Evolutionary conservation across 1,284 basidiomycete species (phyloP), one percentile per base, ranked within the genome.

Genomic region (Earliella scabrosa): DNA sequence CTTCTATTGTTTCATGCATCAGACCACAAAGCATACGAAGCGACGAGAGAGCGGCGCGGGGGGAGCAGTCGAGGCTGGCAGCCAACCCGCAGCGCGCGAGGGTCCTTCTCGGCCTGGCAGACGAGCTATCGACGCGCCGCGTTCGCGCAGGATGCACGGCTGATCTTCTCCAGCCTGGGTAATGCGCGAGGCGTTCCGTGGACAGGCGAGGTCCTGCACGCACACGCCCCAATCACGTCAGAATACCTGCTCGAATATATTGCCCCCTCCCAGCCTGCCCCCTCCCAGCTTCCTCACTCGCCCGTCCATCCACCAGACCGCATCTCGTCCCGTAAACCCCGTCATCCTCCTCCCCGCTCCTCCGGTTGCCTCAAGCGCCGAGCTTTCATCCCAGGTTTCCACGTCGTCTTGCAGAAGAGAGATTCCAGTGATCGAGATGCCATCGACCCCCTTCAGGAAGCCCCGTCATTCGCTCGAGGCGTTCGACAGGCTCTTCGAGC

Each of bases 401-500:
- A n/a, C n/a, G n/a, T n/a, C n/a, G n/a, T n/a, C n/a, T n/a, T n/a
- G n/a, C n/a, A n/a, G n/a, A n/a, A n/a, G n/a, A n/a, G n/a, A n/a
- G n/a, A n/a, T n/a, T n/a, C n/a, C n/a, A n/a, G n/a, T n/a, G n/a
- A 16, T 32, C 40, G 16, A 45, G n/a, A 60, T 56, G 59, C 51
- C 47, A 13, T 21, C 44, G 14, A 54, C 62, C 11, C 50, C 56
- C 32, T 56, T 43, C 32, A 56, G 47, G 46, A 63, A 65, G 51
- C 51, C 64, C 18, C 61, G 62, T 24, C 58, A 59, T 23, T 62
- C 66, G 29, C 55, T 65, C 23, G 63, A 64, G 45, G 57, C 59
- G 20, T 58, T 64, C 41, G 64, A 68, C 52, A 60, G 38, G 27
- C 56, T 65, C 32, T 53, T 65, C 52, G 62, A 65, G 46, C 56